Conservation (phyloP, 2,329 filamentous ascomycete genomes). For the Fusarium sp. region DNA sequence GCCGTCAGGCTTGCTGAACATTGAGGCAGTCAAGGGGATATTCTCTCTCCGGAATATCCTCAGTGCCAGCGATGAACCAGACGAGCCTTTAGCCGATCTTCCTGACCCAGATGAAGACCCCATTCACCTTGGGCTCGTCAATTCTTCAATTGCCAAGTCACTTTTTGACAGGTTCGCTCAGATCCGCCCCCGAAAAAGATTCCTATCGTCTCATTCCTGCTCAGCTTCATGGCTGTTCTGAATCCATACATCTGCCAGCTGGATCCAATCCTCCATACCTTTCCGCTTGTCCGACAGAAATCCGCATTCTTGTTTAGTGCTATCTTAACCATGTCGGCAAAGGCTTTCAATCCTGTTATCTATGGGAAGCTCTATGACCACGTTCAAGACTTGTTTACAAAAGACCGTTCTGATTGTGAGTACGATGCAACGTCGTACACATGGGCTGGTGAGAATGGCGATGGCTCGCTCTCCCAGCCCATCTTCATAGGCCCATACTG, state of each 20-base stretch:
- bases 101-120: constrained; percentile 6
- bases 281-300: constrained; percentile 49
- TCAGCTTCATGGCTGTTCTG: constrained; percentile 51
- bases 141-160: constrained; percentile 8
- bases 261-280: constrained; percentile 52
- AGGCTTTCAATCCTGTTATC: constrained; percentile 50
- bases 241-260: constrained; percentile 56
- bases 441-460: no score
- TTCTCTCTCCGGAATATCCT: constrained; percentile 51
- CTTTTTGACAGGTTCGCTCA: constrained; percentile 15
- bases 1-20: constrained; percentile 49
- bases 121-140: constrained; percentile 9
- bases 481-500: no score
- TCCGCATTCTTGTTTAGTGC: constrained; percentile 52
- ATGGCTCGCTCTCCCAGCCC: no score
- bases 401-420: background rate
- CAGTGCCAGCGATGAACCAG: constrained; percentile 25
- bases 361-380: constrained; percentile 35
- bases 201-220: background rate
- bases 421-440: no score
- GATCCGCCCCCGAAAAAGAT: background rate
- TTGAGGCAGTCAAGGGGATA: constrained; percentile 47
- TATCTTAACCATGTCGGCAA: constrained; percentile 50
- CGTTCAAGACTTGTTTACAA: constrained; percentile 45
- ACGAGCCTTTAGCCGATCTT: background rate